Evolutionary conservation across 768 basidiomycete species (phyloP).

Genomic region (Roridomyces roridus): DNA sequence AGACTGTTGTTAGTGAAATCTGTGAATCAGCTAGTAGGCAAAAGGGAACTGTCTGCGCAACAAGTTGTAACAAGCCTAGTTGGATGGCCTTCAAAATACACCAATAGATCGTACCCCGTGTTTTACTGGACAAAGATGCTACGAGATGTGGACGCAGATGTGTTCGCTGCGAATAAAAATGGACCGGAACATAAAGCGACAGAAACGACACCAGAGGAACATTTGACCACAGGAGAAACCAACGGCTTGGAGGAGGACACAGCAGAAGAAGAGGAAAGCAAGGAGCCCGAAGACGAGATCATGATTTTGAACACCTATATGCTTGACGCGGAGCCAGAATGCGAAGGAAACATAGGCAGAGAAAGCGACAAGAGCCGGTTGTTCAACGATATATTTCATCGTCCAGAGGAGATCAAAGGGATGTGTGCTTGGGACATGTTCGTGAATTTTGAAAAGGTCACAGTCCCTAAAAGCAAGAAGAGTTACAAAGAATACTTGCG

Average conservation of each 20-base stretch:
- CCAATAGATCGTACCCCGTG: not conserved
- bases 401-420: conserved; percentile 7
- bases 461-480: conserved; percentile 4
- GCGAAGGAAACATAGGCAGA: not conserved
- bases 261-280: not conserved
- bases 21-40: conserved; percentile 4
- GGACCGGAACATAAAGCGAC: too few relatives aligned
- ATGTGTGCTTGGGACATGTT: conserved; percentile 15
- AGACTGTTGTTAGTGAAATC: conserved; percentile 14
- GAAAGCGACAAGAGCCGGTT: not conserved
- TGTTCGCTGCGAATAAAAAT: too few relatives aligned
- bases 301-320: not conserved
- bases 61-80: conserved; percentile 12
- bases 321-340: too few relatives aligned
- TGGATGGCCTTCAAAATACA: not conserved
- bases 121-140: conserved; percentile 17
- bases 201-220: too few relatives aligned
- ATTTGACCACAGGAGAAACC: too few relatives aligned
- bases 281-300: not conserved
- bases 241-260: not conserved
- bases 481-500: conserved; percentile 7
- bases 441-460: not conserved
- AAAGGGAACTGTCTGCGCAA: conserved; percentile 17
- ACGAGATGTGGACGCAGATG: conserved; percentile 2
- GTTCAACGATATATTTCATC: conserved; percentile 19